A percentile compares a stretch with the other conserved stretches of the same genome.
These are phyloP conservation scores for Pythium aphanidermatum DNA, from an alignment of 352 stramenopile species.

Conservation along the genomic window DNA sequence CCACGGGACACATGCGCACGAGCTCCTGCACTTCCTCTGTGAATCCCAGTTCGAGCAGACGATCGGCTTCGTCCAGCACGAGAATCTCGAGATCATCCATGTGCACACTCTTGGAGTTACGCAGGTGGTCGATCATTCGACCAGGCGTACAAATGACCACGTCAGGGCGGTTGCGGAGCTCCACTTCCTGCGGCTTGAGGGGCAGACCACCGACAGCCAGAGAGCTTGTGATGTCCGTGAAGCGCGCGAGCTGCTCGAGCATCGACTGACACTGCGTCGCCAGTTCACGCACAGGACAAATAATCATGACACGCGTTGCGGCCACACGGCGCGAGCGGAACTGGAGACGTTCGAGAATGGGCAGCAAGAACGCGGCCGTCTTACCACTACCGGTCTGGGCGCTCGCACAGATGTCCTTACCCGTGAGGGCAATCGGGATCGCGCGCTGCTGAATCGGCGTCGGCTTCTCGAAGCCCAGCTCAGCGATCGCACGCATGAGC, in stretches of 20 bases:
- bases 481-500: slow-evolving; percentile 94
- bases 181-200: slow-evolving; percentile 91
- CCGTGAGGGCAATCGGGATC: slow-evolving; percentile 92
- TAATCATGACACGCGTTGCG: slow-evolving; percentile 93
- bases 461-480: slow-evolving; percentile 96
- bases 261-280: slow-evolving; percentile 95
- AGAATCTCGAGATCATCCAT: slow-evolving; percentile 98
- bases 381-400: slow-evolving; percentile 97
- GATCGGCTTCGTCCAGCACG: slow-evolving; percentile 93
- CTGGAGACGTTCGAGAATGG: slow-evolving; percentile 95
- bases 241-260: slow-evolving; percentile 93
- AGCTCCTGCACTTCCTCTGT: slow-evolving; percentile 96
- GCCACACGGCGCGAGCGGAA: slow-evolving; percentile 86
- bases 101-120: slow-evolving; percentile 95
- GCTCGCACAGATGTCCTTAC: slow-evolving; percentile 97
- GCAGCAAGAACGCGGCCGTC: slow-evolving; percentile 97
- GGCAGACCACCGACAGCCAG: slow-evolving; percentile 93
- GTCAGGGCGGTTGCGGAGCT: slow-evolving; percentile 93
- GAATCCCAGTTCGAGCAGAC: slow-evolving; percentile 98
- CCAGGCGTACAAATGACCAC: slow-evolving; percentile 98
- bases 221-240: slow-evolving; percentile 91
- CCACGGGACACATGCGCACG: slow-evolving; percentile 92
- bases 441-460: slow-evolving; percentile 93
- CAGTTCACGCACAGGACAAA: slow-evolving; percentile 97
- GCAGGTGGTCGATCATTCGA: slow-evolving; percentile 97